A percentile compares a stretch with the other conserved stretches of the same genome.
Evolutionary conservation across 768 basidiomycete genomes (phyloP).

Genomic region (Leccinum ochraceum): DNA sequence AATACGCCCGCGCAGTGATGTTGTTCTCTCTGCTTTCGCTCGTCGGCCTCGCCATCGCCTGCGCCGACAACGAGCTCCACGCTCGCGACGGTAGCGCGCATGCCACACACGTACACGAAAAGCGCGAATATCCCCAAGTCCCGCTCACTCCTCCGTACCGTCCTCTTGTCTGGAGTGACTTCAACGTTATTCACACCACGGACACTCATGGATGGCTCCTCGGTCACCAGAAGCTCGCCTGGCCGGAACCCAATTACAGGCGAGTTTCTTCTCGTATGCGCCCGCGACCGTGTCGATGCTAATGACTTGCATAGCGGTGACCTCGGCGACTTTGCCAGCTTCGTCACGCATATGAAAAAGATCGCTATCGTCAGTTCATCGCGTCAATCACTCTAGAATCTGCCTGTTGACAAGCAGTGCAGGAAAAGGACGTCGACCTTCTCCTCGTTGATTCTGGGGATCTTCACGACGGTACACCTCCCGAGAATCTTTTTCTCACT

Average conservation of each 20-base stretch:
- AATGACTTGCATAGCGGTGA: conserved; percentile 43
- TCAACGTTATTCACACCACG: conserved; percentile 86
- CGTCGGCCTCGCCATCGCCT: conserved; percentile 26
- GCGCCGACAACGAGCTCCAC: conserved; percentile 18
- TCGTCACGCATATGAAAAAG: conserved; percentile 79
- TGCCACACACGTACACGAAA: conserved; percentile 30
- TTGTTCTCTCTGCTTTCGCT: conserved; percentile 22
- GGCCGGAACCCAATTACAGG: conserved; percentile 79
- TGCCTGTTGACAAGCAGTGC: conserved; percentile 3
- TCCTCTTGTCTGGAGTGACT: conserved; percentile 79
- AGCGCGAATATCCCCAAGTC: conserved; percentile 42
- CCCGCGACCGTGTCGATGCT: not conserved
- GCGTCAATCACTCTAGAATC: not conserved
- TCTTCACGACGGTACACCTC: conserved; percentile 58
- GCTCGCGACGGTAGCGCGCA: conserved; percentile 36
- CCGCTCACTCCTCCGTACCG: conserved; percentile 59
- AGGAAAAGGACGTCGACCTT: conserved; percentile 78
- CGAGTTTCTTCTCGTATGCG: conserved; percentile 23
- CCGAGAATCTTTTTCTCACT: not conserved
- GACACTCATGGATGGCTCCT: conserved; percentile 83
- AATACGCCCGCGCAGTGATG: conserved; percentile 2
- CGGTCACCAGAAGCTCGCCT: conserved; percentile 75
- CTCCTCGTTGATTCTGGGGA: conserved; percentile 82
- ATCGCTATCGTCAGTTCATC: conserved; percentile 54
- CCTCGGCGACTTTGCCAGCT: conserved; percentile 84